Evolutionary conservation across 2,329 filamentous ascomycete species (phyloP).

Genomic region (Blastomyces percursus): DNA sequence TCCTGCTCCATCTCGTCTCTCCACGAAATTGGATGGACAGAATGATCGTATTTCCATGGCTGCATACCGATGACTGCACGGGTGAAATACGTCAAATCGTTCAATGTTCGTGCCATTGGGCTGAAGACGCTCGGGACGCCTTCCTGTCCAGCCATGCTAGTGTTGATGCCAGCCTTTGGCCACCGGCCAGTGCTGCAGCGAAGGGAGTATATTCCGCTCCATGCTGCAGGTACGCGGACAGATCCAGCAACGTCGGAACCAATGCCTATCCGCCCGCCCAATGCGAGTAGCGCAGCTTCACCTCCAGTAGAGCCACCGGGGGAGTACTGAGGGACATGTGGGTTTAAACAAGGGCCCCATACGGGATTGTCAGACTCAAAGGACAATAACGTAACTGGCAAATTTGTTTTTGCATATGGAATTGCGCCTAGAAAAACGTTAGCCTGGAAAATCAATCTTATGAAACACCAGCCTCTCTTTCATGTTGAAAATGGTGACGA

Average conservation of each 20-base stretch:
- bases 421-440: conserved; percentile 50
- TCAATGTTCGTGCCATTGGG: conserved; percentile 78
- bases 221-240: conserved; percentile 77
- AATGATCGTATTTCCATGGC: conserved; percentile 82
- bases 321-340: conserved; percentile 72
- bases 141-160: conserved; percentile 87
- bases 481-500: background rate
- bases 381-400: conserved; percentile 74
- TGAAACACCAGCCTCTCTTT: background rate
- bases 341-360: conserved; percentile 75
- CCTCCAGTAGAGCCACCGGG: conserved; percentile 83
- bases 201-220: conserved; percentile 77
- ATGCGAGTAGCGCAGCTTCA: conserved; percentile 69
- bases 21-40: conserved; percentile 78
- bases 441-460: background rate
- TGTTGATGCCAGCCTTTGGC: conserved; percentile 73
- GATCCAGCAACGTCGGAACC: conserved; percentile 87
- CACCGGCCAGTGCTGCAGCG: conserved; percentile 82
- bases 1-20: conserved; percentile 49
- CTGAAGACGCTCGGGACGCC: conserved; percentile 81
- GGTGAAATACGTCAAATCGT: conserved; percentile 76
- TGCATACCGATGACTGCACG: conserved; percentile 65
- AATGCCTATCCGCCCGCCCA: conserved; percentile 74
- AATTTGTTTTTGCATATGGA: conserved; percentile 85
- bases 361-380: conserved; percentile 72